Base-by-base conservation (phyloP, 257 asterid species). In the Paulownia fortunei region DNA sequence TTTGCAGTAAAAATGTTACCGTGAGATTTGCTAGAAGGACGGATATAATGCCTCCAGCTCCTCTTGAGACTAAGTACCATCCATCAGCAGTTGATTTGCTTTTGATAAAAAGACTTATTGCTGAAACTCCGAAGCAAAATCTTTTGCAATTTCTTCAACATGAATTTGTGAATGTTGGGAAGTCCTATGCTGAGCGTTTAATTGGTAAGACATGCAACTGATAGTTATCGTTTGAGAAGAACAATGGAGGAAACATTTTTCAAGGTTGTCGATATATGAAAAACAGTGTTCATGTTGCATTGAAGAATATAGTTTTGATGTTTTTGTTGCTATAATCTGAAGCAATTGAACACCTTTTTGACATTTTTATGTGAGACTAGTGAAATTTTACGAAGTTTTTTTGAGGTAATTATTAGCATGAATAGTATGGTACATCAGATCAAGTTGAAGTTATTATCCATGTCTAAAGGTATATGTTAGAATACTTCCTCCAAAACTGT, bases 61-160 rank as follows among this genome's bases (percentile, higher is more conserved):
- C 98, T 69, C 87, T 86, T 80, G 98, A 93, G 83, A 93, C 98
- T 62, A 91, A 91, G 85, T 90, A 87, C 81, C 98, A 91, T 89
- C 98, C 98, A n/a, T 91, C 98, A 34, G 98, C 97, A 44, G 98
- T 93, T 78, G 98, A 91, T 84, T 87, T 93, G 81, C 97, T 93
- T 77, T 87, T 93, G 87, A 91, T 93, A 77, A 91, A 91, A 86
- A 87, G 94, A 73, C 97, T 93, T 80, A 93, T 91, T 67, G 83
- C 94, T 10, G 98, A 93, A 82, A 93, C 96, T 74, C 82, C 96
- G 54, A 91, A 85, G 82, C 90, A 73, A 79, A 86, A 84, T 67
- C 94, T 93, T 69, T 76, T 91, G 84, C 98, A 90, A 74, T 90
- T 93, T 81, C 97, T 93, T 85, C 98, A 90, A 85, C 97, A 92